Base-by-base conservation (phyloP, 2,329 filamentous ascomycete genomes). In the Diaporthe batatas region DNA sequence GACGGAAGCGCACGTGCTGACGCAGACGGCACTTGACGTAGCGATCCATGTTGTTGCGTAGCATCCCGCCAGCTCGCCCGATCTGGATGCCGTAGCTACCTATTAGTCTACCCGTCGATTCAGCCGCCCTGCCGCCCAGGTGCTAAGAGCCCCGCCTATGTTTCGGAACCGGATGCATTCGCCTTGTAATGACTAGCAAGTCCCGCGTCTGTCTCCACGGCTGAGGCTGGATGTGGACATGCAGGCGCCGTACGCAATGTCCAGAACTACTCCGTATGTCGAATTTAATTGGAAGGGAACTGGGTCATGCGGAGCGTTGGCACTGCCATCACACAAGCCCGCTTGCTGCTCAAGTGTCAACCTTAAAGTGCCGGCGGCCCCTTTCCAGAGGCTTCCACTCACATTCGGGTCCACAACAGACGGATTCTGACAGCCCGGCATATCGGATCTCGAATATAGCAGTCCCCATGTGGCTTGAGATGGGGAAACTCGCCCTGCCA, bases 361-460 rank as follows among this genome's bases (percentile, higher is more conserved):
- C n/a, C 23, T 51, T 51, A 25, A 11, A 51, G 47, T 39, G 8
- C 51, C 51, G 62, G 16, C 53, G 29, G 32, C 62, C 62, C 62
- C 44, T 53, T 39, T 53, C 47, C 62, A 18, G 36, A 53, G 44
- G 32, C n/a, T 25, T 53, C 39, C 39, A 42, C 39, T 25, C 39
- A 34, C 42, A 25, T 18, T 51, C 6, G 11, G 62, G 62, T 16
- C 62, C 62, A 53, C 62, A 67, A 36, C 23, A 65, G 42, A 65
- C 44, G 47, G 62, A 21, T 39, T 67, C 62, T 67, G 62, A 53
- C 62, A 67, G 62, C 21, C 62, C 47, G 47, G 21, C 16, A 67
- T 67, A 39, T 67, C 62, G 39, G 32, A 67, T 67, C 62, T 67
- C 62, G 36, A 67, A 67, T 67, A 67, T 67, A 67, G n/a, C 36